phyloP scores from a whole-genome alignment of 116 monocot species.

The Dioscorea cayenensis region DNA sequence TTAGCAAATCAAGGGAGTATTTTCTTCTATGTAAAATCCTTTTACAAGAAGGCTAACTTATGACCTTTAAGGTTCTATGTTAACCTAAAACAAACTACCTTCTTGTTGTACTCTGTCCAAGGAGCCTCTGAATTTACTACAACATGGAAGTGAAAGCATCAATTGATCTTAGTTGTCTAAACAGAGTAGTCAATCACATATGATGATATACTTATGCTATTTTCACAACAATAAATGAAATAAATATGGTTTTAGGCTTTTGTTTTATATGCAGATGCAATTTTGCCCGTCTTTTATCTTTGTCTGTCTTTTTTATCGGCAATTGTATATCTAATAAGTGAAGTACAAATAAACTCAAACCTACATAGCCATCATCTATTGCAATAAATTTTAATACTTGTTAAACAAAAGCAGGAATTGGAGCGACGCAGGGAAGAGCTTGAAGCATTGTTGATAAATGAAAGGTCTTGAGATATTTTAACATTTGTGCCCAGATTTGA shows the following conservation, averaged over 20 bases:
- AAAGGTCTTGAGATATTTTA: constrained; percentile 14
- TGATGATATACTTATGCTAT: no score
- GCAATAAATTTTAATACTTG: not conserved
- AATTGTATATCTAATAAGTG: no score
- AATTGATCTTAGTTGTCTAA: not conserved
- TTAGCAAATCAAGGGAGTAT: no score
- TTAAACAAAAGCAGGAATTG: constrained; percentile 39
- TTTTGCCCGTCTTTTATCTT: no score
- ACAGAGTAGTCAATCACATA: not conserved
- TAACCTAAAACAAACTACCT: not conserved
- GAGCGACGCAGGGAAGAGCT: constrained; percentile 49
- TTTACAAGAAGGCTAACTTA: no score
- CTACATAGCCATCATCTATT: no score
- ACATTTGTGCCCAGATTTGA: not conserved
- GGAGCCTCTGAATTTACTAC: not conserved
- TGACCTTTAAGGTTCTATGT: not conserved
- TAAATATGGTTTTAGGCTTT: no score
- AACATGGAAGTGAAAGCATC: not conserved
- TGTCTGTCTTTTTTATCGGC: no score
- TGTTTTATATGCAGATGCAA: no score
- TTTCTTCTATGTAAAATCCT: no score
- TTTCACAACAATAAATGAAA: no score
- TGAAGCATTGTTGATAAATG: constrained; percentile 28
- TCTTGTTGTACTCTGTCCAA: not conserved
- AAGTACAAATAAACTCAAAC: no score